These are phyloP conservation scores for Trichoderma polysporum DNA, from an alignment of 2,329 filamentous ascomycete genomes.

Conservation along the genomic window DNA sequence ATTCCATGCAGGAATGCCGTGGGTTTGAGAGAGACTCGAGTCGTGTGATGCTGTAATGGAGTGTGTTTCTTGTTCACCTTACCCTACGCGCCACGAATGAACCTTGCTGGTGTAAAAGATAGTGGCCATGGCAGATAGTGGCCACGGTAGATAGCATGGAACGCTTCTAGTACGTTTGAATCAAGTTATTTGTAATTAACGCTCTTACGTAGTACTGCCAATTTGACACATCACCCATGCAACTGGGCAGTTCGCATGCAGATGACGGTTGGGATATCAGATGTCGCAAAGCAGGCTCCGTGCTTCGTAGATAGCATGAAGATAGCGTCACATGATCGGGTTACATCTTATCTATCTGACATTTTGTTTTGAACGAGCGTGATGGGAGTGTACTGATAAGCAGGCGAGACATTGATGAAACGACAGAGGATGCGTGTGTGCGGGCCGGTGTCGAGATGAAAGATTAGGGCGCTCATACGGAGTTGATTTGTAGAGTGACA, in stretches of 20 bases:
- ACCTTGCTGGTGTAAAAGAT: not conserved
- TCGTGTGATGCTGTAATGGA: not conserved
- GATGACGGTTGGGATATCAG: no score
- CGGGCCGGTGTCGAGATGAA: not conserved
- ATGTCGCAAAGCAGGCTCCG: not conserved
- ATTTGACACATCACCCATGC: no score
- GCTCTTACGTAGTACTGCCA: no score
- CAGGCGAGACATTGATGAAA: conserved; percentile 16
- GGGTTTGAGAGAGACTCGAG: not conserved
- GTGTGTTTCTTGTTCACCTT: not conserved
- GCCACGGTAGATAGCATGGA: no score
- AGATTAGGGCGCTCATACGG: not conserved
- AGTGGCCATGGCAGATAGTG: not conserved
- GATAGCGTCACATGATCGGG: not conserved
- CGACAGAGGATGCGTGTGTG: not conserved
- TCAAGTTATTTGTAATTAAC: no score
- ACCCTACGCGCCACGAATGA: not conserved
- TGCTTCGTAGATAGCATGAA: not conserved
- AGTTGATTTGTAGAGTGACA: not conserved
- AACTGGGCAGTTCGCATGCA: no score
- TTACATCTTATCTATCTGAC: not conserved
- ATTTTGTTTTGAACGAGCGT: not conserved
- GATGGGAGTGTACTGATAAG: not conserved
- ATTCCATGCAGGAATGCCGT: not conserved
- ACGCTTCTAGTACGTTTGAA: no score